A percentile compares a stretch with the other conserved stretches of the same genome.
Evolutionary conservation across 2,329 filamentous ascomycete genomes (phyloP).

Genomic region (Apiospora pterosperma): DNA sequence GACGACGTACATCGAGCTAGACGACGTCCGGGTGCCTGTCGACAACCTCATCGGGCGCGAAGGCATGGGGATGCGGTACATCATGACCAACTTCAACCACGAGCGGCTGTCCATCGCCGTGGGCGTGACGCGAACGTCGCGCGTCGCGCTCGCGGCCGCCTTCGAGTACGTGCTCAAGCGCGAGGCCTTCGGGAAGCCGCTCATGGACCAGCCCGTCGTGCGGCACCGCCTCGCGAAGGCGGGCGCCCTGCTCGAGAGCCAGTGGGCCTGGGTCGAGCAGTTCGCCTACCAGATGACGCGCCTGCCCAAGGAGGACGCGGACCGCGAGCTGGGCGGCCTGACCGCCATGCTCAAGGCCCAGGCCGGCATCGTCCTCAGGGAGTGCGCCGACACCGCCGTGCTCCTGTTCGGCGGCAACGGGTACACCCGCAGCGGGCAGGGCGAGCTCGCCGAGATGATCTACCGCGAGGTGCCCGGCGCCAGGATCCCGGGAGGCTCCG

Average conservation of each 20-base stretch:
- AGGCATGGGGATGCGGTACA: slow-evolving; percentile 69
- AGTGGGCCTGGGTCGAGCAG: slow-evolving; percentile 71
- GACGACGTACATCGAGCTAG: slow-evolving; percentile 73
- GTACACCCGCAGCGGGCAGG: slow-evolving; percentile 66
- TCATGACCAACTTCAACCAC: slow-evolving; percentile 80
- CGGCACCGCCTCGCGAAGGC: slow-evolving; percentile 69
- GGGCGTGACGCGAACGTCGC: slow-evolving; percentile 58
- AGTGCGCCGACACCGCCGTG: slow-evolving; percentile 66
- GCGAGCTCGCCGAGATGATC: slow-evolving; percentile 66
- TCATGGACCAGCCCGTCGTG: slow-evolving; percentile 74
- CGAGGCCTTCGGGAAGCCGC: slow-evolving; percentile 39
- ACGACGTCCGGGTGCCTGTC: slow-evolving; percentile 69
- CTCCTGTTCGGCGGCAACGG: slow-evolving; percentile 73
- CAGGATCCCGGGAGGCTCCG: slow-evolving; percentile 64
- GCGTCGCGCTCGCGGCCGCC: slow-evolving; percentile 32
- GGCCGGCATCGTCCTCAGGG: slow-evolving; percentile 66
- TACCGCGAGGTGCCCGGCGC: slow-evolving; percentile 57
- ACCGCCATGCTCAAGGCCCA: slow-evolving; percentile 73
- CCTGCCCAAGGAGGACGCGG: slow-evolving; percentile 57
- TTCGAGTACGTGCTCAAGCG: slow-evolving; percentile 36
- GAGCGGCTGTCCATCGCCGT: slow-evolving; percentile 68
- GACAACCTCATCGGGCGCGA: slow-evolving; percentile 68
- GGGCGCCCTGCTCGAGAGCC: slow-evolving; percentile 64
- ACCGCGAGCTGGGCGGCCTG: slow-evolving; percentile 64
- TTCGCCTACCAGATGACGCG: slow-evolving; percentile 65